Conservation (phyloP, 1,284 basidiomycete genomes). For the Paramarasmius palmivorus region DNA sequence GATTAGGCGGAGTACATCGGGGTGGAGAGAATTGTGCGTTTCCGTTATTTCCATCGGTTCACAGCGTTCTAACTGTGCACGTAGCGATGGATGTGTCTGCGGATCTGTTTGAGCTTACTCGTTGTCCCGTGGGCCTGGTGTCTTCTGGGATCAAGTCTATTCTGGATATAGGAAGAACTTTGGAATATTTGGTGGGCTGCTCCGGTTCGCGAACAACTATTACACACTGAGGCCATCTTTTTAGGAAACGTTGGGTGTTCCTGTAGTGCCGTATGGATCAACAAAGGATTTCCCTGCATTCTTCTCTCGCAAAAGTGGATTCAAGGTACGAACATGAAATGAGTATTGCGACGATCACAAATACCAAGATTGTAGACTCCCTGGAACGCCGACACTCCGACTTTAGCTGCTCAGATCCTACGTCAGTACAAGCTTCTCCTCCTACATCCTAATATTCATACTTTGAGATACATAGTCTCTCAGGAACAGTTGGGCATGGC, state of each 20-base stretch:
- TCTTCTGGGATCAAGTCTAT: conserved; percentile 97
- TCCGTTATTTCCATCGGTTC: conserved; percentile 3
- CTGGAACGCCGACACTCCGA: conserved; percentile 65
- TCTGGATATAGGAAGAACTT: conserved; percentile 89
- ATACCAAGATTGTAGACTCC: conserved; percentile 50
- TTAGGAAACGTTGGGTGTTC: conserved; percentile 95
- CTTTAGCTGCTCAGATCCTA: conserved; percentile 68
- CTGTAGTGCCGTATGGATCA: conserved; percentile 80
- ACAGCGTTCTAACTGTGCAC: conserved; percentile 8
- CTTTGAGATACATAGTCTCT: conserved; percentile 46
- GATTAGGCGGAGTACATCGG: conserved; percentile 91
- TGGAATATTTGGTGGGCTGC: conserved; percentile 83
- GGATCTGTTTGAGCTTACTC: conserved; percentile 81
- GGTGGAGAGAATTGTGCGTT: conserved; percentile 82
- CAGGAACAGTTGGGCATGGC: conserved; percentile 65
- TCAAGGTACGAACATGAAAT: conserved; percentile 54
- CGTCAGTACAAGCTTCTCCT: conserved; percentile 43
- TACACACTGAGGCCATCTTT: conserved; percentile 5
- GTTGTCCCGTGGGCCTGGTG: conserved; percentile 87
- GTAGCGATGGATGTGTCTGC: conserved; percentile 95
- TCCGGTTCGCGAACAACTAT: not conserved
- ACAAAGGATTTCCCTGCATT: conserved; percentile 92
- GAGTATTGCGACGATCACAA: not conserved
- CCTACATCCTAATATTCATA: conserved; percentile 2
- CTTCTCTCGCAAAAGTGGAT: conserved; percentile 84